Percentiles rank a stretch among this genome's conserved stretches.
Conservation (phyloP, 2,329 filamentous ascomycete genomes). For the Akanthomyces muscarius region DNA sequence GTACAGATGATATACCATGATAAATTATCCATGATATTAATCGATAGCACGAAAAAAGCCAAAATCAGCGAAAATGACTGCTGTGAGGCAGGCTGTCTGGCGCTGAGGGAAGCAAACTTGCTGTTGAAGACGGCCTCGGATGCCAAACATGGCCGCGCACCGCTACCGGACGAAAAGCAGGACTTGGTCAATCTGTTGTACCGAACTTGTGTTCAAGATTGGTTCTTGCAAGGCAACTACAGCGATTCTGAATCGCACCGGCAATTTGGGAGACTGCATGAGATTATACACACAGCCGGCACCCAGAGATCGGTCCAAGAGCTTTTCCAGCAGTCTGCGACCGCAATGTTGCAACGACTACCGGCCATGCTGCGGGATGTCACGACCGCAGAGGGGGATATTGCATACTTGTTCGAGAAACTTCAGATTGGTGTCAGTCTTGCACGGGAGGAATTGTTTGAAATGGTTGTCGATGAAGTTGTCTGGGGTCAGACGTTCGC, state of each 20-base stretch:
- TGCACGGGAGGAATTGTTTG: background rate
- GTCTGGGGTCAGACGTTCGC: slow-evolving; percentile 8
- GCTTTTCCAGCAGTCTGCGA: background rate
- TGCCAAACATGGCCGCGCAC: background rate
- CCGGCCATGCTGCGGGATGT: background rate
- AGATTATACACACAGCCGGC: background rate
- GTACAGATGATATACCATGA: slow-evolving; percentile 6
- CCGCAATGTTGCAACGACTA: background rate
- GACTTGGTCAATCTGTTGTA: background rate
- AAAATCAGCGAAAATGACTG: background rate
- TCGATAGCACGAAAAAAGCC: background rate
- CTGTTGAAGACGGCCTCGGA: background rate
- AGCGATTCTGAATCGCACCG: background rate
- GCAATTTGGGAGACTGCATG: slow-evolving; percentile 1
- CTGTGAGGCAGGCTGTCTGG: background rate
- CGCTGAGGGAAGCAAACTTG: background rate
- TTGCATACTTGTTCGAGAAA: background rate
- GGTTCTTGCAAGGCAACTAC: slow-evolving; percentile 5
- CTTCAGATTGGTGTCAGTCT: background rate
- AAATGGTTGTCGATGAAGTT: slow-evolving; percentile 3
- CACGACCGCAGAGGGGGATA: background rate
- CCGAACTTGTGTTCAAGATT: background rate
- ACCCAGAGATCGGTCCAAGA: slow-evolving; percentile 4
- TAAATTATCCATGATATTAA: background rate
- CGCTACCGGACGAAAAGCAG: background rate